Conservation (phyloP, 306 rosid species). For the Oxytropis ochrocephala region DNA sequence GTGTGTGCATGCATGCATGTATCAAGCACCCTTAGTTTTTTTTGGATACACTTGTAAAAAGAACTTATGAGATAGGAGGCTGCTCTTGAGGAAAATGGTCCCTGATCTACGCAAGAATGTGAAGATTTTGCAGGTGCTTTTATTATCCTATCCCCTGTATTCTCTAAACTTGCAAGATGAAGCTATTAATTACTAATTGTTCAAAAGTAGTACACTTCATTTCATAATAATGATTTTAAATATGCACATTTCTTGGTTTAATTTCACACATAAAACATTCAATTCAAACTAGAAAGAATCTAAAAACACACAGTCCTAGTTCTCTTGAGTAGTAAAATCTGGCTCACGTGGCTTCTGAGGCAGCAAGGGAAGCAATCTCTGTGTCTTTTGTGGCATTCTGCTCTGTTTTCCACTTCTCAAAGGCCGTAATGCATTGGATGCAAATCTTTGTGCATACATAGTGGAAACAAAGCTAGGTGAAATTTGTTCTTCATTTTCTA, state of each 20-base stretch:
- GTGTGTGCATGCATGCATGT: not conserved
- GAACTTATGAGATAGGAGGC: too few species aligned
- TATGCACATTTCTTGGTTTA: not conserved
- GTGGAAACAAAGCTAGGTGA: constrained; percentile 30
- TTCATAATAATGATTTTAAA: too few species aligned
- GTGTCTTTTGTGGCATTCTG: constrained; percentile 3
- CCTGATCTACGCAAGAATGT: too few species aligned
- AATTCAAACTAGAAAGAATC: not conserved
- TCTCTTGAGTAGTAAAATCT: constrained; percentile 34
- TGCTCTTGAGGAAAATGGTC: too few species aligned
- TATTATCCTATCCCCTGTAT: too few species aligned
- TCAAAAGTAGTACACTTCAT: too few species aligned
- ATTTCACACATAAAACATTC: not conserved
- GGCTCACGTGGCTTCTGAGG: constrained; percentile 63
- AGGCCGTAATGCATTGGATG: constrained; percentile 20
- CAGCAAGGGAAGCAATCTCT: constrained; percentile 18
- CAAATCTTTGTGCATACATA: constrained; percentile 28
- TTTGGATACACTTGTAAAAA: too few species aligned
- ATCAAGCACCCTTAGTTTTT: not conserved
- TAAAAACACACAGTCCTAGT: not conserved
- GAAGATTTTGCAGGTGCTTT: too few species aligned
- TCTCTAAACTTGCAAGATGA: too few species aligned
- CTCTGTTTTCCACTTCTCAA: constrained; percentile 8
- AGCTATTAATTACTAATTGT: too few species aligned
- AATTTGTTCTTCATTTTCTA: constrained; percentile 20